phyloP scores from a whole-genome alignment of 2,329 filamentous ascomycete species.

The Aspergillus japonicus region DNA sequence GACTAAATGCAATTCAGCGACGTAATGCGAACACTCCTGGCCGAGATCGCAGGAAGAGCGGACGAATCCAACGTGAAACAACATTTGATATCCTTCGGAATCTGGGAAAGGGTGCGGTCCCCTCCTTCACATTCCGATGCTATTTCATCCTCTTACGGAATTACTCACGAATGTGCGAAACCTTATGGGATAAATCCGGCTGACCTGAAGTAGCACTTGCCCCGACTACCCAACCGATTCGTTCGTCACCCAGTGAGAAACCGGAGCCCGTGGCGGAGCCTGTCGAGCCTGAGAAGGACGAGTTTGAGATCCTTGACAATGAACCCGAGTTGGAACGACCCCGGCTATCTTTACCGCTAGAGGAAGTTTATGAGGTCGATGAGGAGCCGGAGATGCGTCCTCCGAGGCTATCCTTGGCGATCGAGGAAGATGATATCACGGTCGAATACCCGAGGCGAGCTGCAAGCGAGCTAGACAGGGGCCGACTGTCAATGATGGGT shows the following conservation, averaged over 20 bases:
- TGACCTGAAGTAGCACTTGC: slow-evolving; percentile 46
- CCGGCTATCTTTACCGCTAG: slow-evolving; percentile 47
- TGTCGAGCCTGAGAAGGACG: slow-evolving; percentile 25
- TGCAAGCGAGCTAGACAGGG: slow-evolving; percentile 37
- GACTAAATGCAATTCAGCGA: slow-evolving; percentile 54
- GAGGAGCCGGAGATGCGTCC: slow-evolving; percentile 44
- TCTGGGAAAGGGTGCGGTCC: slow-evolving; percentile 50
- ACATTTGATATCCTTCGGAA: slow-evolving; percentile 55
- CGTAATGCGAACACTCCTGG: slow-evolving; percentile 53
- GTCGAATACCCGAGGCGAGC: slow-evolving; percentile 47
- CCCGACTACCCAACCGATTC: slow-evolving; percentile 46
- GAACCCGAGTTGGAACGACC: slow-evolving; percentile 47
- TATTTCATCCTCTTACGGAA: neutral
- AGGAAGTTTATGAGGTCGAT: slow-evolving; percentile 46
- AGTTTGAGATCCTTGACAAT: slow-evolving; percentile 49
- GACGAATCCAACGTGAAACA: slow-evolving; percentile 53
- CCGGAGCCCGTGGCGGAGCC: slow-evolving; percentile 19
- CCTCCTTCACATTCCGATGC: neutral
- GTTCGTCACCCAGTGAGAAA: slow-evolving; percentile 47
- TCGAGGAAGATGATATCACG: slow-evolving; percentile 49
- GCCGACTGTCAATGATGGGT: slow-evolving; percentile 45
- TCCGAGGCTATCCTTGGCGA: slow-evolving; percentile 40
- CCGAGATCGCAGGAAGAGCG: slow-evolving; percentile 51
- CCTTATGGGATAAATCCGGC: neutral
- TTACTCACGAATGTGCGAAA: too few species aligned